Conservation (phyloP, 805 yeast species). For the Candida mattraensis region DNA sequence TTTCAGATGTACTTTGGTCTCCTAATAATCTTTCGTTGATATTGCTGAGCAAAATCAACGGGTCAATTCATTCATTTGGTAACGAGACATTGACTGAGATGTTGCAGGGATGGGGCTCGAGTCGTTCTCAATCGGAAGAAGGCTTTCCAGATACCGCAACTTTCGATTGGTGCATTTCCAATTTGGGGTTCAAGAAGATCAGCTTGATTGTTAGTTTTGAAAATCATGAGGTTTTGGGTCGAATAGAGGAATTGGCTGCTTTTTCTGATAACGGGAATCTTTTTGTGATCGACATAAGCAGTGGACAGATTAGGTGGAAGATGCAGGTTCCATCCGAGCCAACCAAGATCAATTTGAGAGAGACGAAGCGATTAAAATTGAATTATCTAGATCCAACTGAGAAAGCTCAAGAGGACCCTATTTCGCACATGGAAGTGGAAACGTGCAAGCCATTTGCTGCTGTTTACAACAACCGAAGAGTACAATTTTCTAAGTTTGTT, state of each 20-base stretch:
- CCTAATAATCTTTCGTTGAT: constrained; percentile 45
- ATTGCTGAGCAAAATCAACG: constrained; percentile 51
- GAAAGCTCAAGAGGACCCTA: constrained; percentile 33
- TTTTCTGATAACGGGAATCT: constrained; percentile 26
- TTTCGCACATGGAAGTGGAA: constrained; percentile 57
- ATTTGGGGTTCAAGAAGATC: constrained; percentile 25
- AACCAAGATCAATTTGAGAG: background rate
- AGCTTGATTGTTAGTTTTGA: constrained; percentile 3
- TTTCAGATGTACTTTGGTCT: constrained; percentile 55
- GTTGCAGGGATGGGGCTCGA: constrained; percentile 3
- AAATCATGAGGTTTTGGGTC: background rate
- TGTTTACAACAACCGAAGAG: constrained; percentile 24
- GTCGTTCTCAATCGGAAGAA: constrained; percentile 1
- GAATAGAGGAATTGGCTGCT: constrained; percentile 24
- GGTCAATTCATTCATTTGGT: constrained; percentile 64
- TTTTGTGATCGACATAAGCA: constrained; percentile 16
- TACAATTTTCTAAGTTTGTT: constrained; percentile 23
- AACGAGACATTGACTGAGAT: constrained; percentile 35
- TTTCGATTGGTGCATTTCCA: constrained; percentile 49
- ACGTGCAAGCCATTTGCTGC: constrained; percentile 41
- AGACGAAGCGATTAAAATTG: background rate
- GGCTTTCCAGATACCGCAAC: constrained; percentile 7
- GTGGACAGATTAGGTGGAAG: constrained; percentile 25
- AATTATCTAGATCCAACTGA: too few relatives aligned
- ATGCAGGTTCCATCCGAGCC: constrained; percentile 7